A percentile compares a stretch with the other conserved stretches of the same genome.
Conservation (phyloP, 345 rosid species). For the Eucalyptus marginata region DNA sequence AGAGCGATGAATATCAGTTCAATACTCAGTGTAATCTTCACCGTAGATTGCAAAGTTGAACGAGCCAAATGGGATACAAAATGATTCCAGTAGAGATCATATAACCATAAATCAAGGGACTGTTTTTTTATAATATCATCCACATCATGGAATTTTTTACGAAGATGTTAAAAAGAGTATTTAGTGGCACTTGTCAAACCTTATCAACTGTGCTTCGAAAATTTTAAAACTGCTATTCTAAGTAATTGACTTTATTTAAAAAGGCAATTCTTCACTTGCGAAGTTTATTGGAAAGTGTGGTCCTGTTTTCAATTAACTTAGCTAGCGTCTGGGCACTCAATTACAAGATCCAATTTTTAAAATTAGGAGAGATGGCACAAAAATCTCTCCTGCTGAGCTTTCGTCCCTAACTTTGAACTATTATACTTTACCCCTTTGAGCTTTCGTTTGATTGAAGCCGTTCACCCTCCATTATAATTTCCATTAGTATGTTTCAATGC, state of each 20-base stretch:
- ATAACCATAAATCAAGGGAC: neutral
- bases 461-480: neutral
- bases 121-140: neutral
- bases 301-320: neutral
- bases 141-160: neutral
- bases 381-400: neutral
- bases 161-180: neutral
- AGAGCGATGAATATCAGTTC: neutral
- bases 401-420: neutral
- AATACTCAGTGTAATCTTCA: neutral
- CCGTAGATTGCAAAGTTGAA: neutral
- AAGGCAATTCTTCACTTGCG: neutral
- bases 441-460: neutral
- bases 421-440: neutral
- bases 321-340: neutral
- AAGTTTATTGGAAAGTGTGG: neutral
- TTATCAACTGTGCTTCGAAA: neutral
- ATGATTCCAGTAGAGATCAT: neutral
- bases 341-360: neutral
- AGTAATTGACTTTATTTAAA: neutral
- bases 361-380: neutral
- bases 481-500: neutral
- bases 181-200: neutral
- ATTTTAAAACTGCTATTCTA: neutral
- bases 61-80: neutral